These are phyloP conservation scores for Apiospora pterosperma DNA, from an alignment of 2,329 filamentous ascomycete species.

Conservation along the genomic window DNA sequence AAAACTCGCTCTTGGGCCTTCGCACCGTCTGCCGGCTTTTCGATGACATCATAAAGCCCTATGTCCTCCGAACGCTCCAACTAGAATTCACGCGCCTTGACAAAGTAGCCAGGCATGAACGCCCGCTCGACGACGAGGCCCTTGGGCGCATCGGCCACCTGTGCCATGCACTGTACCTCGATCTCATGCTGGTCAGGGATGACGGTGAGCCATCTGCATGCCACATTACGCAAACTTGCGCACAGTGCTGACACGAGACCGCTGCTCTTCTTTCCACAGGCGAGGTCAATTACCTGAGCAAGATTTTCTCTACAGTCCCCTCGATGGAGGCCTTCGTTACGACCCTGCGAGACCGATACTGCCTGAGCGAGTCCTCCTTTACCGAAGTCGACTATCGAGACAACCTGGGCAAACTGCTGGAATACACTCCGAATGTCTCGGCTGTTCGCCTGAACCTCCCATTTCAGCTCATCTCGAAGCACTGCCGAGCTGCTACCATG, in stretches of 20 bases:
- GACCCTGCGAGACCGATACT: constrained; percentile 41
- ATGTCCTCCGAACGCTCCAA: constrained; percentile 43
- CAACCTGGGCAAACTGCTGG: constrained; percentile 39
- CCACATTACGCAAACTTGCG: background rate
- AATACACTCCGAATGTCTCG: constrained; percentile 40
- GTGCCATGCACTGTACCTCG: constrained; percentile 48
- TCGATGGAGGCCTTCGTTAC: constrained; percentile 43
- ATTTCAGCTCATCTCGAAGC: constrained; percentile 44
- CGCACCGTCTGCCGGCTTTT: constrained; percentile 49
- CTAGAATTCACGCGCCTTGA: constrained; percentile 49
- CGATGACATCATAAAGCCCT: constrained; percentile 42
- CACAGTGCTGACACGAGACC: constrained; percentile 11
- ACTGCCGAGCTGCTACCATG: constrained; percentile 44
- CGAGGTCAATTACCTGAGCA: constrained; percentile 45
- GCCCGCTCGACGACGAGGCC: constrained; percentile 34
- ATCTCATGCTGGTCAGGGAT: constrained; percentile 51
- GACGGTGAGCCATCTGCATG: constrained; percentile 35
- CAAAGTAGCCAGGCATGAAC: constrained; percentile 25
- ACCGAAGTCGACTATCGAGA: constrained; percentile 45
- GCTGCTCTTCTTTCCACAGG: constrained; percentile 26
- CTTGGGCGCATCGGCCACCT: constrained; percentile 43
- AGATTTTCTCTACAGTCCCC: constrained; percentile 42
- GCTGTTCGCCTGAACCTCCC: constrained; percentile 49
- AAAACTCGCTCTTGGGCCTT: constrained; percentile 41
- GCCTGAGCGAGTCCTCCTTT: constrained; percentile 46